These are phyloP conservation scores for Xylariales sp. DNA, from an alignment of 2,329 filamentous ascomycete genomes.

Conservation along the genomic window DNA sequence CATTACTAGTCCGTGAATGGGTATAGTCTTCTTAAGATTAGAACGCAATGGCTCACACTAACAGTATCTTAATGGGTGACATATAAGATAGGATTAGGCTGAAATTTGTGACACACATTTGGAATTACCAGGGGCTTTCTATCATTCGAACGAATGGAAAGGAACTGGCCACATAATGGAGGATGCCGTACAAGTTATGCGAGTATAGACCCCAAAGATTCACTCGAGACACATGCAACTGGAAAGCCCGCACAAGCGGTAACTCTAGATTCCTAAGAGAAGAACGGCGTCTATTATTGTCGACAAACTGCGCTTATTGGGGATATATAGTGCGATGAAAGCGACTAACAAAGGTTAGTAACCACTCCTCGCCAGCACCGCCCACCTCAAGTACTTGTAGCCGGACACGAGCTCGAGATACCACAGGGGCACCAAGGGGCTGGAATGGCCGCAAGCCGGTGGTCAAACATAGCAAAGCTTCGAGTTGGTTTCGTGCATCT, in stretches of 20 bases:
- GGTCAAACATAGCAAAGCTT: background rate
- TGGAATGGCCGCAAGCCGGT: background rate
- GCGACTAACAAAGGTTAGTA: background rate
- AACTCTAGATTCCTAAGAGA: background rate
- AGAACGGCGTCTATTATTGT: constrained; percentile 5
- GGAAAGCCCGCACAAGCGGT: background rate
- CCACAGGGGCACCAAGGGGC: background rate
- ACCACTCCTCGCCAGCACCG: background rate
- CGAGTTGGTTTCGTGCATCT: background rate
- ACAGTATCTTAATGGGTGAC: background rate
- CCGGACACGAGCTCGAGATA: background rate
- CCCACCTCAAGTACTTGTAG: background rate
- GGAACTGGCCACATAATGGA: background rate
- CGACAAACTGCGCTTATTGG: background rate
- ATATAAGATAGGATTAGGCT: background rate
- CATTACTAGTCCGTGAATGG: background rate
- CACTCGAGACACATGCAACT: background rate
- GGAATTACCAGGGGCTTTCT: background rate
- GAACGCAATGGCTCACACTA: background rate
- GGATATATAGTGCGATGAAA: constrained; percentile 1
- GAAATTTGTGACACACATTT: background rate
- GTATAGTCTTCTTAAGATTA: background rate
- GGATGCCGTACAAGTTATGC: too few relatives aligned
- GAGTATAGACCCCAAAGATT: background rate
- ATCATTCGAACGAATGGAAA: background rate